A percentile compares a stretch with the other conserved stretches of the same genome.
Conservation (phyloP, 2,329 filamentous ascomycete species). For the Xylariaceae sp. region DNA sequence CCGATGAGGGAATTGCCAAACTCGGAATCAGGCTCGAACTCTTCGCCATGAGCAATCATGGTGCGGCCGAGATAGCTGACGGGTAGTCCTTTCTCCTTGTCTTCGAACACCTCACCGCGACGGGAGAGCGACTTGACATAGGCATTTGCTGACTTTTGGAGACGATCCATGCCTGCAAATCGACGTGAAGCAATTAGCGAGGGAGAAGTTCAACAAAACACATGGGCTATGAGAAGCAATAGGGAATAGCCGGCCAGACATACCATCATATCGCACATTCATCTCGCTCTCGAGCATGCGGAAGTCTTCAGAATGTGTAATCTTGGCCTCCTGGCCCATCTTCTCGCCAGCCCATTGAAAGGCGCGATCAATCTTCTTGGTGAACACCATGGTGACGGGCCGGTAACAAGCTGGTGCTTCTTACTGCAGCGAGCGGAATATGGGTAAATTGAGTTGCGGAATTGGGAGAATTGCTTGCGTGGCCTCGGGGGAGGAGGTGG, state of each 20-base stretch:
- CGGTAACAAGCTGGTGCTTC: neutral
- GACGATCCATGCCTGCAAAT: constrained; percentile 74
- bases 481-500: neutral
- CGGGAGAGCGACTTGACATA: constrained; percentile 88
- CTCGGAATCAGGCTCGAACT: constrained; percentile 85
- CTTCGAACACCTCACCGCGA: constrained; percentile 70
- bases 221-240: neutral
- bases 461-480: neutral
- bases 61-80: constrained; percentile 73
- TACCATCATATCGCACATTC: constrained; percentile 82
- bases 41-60: constrained; percentile 85
- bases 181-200: constrained; percentile 2
- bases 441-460: neutral
- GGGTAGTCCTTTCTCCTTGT: constrained; percentile 81
- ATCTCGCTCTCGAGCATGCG: constrained; percentile 86
- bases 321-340: constrained; percentile 89
- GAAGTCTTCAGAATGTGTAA: constrained; percentile 83
- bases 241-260: constrained; percentile 20
- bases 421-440: neutral
- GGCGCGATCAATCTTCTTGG: constrained; percentile 88
- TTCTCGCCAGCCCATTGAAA: constrained; percentile 98
- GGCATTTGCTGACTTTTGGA: constrained; percentile 76
- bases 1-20: constrained; percentile 81
- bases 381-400: constrained; percentile 45
- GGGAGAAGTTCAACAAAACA: neutral